A percentile compares a stretch with the other conserved stretches of the same genome.
phyloP scores from a whole-genome alignment of 2,329 filamentous ascomycete species.

The Mycosphaerella sp. region DNA sequence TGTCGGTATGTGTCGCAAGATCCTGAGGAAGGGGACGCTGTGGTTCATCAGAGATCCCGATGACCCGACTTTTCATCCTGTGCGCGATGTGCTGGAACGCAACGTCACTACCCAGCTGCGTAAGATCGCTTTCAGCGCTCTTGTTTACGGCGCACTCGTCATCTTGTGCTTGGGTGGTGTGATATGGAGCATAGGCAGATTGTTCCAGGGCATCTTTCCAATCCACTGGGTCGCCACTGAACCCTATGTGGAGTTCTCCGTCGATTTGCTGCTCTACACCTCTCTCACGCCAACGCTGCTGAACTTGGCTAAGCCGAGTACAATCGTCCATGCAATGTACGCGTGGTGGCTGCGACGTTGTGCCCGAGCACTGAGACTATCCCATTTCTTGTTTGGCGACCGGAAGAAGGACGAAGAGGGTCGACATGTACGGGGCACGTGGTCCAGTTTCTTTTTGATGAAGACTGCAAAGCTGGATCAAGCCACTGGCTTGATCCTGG shows the following conservation, averaged over 20 bases:
- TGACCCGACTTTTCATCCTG: slow-evolving; percentile 95
- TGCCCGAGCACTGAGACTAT: slow-evolving; percentile 70
- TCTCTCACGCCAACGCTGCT: slow-evolving; percentile 87
- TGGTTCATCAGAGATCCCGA: slow-evolving; percentile 99
- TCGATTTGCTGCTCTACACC: slow-evolving; percentile 94
- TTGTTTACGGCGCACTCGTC: slow-evolving; percentile 90
- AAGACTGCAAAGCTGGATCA: slow-evolving; percentile 13
- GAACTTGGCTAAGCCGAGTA: slow-evolving; percentile 75
- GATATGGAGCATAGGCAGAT: slow-evolving; percentile 76
- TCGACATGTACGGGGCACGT: slow-evolving; percentile 32
- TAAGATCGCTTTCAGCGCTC: slow-evolving; percentile 92
- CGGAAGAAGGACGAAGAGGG: slow-evolving; percentile 77
- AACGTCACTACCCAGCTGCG: slow-evolving; percentile 87
- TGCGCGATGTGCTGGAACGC: slow-evolving; percentile 90
- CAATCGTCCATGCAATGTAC: slow-evolving; percentile 78
- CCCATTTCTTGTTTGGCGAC: slow-evolving; percentile 89
- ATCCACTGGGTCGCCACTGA: slow-evolving; percentile 92
- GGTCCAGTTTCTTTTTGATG: slow-evolving; percentile 26
- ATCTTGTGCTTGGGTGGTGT: slow-evolving; percentile 91
- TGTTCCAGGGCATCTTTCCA: slow-evolving; percentile 67
- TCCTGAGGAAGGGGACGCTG: slow-evolving; percentile 88
- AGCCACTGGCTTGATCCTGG: not conserved
- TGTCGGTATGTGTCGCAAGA: slow-evolving; percentile 97
- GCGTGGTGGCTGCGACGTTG: slow-evolving; percentile 94
- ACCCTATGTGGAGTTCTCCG: slow-evolving; percentile 86